Conservation (phyloP, 1,284 basidiomycete genomes). For the Tremellales sp. region DNA sequence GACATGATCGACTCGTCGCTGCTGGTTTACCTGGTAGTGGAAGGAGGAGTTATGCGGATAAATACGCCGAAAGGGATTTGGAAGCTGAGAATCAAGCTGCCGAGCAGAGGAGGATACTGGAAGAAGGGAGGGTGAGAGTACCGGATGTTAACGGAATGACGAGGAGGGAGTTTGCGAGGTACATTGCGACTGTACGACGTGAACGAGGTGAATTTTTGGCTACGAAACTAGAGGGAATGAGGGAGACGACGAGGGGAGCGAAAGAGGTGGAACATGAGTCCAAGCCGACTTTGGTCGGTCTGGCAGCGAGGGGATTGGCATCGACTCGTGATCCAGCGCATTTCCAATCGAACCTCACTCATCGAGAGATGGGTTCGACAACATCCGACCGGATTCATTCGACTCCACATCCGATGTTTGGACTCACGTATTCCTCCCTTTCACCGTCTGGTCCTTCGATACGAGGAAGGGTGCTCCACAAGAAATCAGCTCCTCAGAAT, state of each 20-base stretch:
- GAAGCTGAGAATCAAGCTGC: conserved; percentile 24
- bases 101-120: background rate
- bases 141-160: conserved; percentile 44
- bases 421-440: conserved; percentile 33
- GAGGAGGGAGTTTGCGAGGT: conserved; percentile 34
- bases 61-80: conserved; percentile 1
- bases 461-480: too few species aligned
- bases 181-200: conserved; percentile 29
- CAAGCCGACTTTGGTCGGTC: conserved; percentile 17
- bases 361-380: conserved; percentile 8
- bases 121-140: conserved; percentile 7
- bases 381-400: conserved; percentile 18
- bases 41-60: background rate
- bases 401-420: conserved; percentile 31
- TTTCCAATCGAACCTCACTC: conserved; percentile 24
- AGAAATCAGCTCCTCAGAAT: too few species aligned
- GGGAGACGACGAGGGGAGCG: conserved; percentile 8
- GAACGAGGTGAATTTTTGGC: conserved; percentile 18
- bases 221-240: conserved; percentile 14
- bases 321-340: conserved; percentile 11
- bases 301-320: conserved; percentile 12
- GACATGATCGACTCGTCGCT: background rate
- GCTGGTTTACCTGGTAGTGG: background rate
- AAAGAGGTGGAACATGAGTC: conserved; percentile 13
- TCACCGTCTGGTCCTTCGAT: too few species aligned